Conservation (phyloP, 73 alveolate genomes). For the Blepharisma japonicum region DNA sequence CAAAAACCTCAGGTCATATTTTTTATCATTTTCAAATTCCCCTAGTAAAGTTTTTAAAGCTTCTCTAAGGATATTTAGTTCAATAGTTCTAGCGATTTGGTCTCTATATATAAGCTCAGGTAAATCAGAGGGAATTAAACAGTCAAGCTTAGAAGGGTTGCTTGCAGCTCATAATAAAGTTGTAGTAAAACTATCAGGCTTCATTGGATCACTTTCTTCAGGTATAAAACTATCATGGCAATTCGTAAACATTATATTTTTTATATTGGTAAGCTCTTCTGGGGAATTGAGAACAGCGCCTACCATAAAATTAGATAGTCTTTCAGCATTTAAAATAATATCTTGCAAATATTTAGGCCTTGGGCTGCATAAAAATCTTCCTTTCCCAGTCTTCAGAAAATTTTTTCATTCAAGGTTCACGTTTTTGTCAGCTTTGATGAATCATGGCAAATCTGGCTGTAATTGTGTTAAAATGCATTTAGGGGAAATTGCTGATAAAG, state of each 20-base stretch:
- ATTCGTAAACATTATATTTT: background rate
- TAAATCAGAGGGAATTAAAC: slow-evolving; percentile 40
- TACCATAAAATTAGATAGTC: slow-evolving; percentile 31
- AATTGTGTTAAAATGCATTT: slow-evolving; percentile 40
- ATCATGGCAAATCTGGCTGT: slow-evolving; percentile 57
- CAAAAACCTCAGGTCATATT: slow-evolving; percentile 38
- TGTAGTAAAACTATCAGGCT: slow-evolving; percentile 55
- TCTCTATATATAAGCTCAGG: slow-evolving; percentile 53
- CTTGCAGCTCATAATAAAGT: slow-evolving; percentile 47
- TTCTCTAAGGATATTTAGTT: slow-evolving; percentile 22
- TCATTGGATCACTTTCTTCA: background rate
- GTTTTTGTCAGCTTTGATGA: slow-evolving; percentile 43
- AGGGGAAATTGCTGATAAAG: slow-evolving; percentile 28
- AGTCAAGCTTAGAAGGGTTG: slow-evolving; percentile 17
- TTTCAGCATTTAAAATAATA: slow-evolving; percentile 33
- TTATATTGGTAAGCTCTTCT: background rate
- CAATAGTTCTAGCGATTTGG: slow-evolving; percentile 39
- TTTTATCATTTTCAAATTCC: slow-evolving; percentile 26
- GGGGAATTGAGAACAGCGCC: slow-evolving; percentile 34
- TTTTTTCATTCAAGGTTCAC: slow-evolving; percentile 33
- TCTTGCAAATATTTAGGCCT: slow-evolving; percentile 47
- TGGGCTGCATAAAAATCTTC: slow-evolving; percentile 50
- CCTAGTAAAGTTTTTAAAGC: slow-evolving; percentile 31
- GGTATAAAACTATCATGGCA: too few relatives aligned
- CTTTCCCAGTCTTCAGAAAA: slow-evolving; percentile 25